Evolutionary conservation across 352 stramenopile genomes (phyloP), one percentile per base, ranked within the genome.

Genomic region (Pythium rhizo-oryzae): DNA sequence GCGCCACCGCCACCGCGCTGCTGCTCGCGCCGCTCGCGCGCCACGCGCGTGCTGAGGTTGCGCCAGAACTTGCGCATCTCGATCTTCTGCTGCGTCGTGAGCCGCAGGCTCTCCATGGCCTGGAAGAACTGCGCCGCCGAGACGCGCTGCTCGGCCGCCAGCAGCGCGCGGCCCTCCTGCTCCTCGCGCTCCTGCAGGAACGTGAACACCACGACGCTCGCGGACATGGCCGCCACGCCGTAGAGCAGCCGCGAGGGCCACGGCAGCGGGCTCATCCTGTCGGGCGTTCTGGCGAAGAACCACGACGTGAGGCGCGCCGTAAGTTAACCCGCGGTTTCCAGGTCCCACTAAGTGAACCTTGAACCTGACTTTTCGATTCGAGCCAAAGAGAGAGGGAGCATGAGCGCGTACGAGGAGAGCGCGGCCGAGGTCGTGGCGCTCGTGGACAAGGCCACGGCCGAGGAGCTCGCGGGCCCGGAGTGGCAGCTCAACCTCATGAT

Each of bases 171-270:
- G 43, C 86, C 80, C 56, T 90, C 83, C 23, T 82, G 71, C 67
- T 93, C 80, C 68, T 94, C 83, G 18, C 84, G 87, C 63, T 96
- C 85, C 59, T 94, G 84, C 9, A 96, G 70, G 52, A 84, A 92
- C 12, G 82, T 89, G 69, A 94, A 96, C 57, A 92, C 81, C 33
- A 91, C 71, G 25, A 93, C 75, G 59, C 84, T 78, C 16, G 82
- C 85, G 9, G 88, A 87, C 83, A 96, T 93, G 68, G 88, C 88
- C 58, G 84, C 86, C 2, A 81, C 86, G 23, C 88, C 88, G 56
- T 92, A 96, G 33, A 92, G 65, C 46, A 92, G 47, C 16, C 77
- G 82, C 67, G 80, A 72, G 47, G 76, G 81, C 68, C 85, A 61
- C 62, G 85, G 63, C 50, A 90, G 50, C 73, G 81, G 60, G 23